phyloP scores from a whole-genome alignment of 2,329 filamentous ascomycete genomes.

The Emmonsia crescens region DNA sequence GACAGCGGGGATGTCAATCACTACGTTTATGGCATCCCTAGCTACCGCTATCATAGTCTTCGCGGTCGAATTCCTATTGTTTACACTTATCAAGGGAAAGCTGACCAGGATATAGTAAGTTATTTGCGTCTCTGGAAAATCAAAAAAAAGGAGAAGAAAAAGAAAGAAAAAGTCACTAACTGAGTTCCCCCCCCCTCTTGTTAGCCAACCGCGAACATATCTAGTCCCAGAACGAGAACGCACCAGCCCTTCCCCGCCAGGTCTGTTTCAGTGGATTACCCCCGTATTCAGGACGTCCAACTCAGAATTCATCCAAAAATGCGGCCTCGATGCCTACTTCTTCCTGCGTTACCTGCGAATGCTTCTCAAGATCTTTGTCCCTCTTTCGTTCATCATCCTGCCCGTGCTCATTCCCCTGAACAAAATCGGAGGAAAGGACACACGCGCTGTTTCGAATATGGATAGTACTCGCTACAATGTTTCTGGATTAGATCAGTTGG shows the following conservation, averaged over 20 bases:
- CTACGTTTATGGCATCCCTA: constrained; percentile 55
- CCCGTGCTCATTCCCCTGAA: constrained; percentile 85
- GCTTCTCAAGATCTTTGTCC: constrained; percentile 83
- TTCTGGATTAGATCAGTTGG: constrained; percentile 66
- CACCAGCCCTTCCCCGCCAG: constrained; percentile 59
- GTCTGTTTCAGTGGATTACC: constrained; percentile 43
- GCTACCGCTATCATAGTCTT: constrained; percentile 54
- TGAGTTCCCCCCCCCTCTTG: constrained; percentile 6
- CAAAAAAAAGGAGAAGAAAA: background rate
- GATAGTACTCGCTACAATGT: constrained; percentile 37
- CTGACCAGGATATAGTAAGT: constrained; percentile 72
- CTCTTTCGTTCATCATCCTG: constrained; percentile 64
- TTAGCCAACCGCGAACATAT: constrained; percentile 70
- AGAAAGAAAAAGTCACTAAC: constrained; percentile 3
- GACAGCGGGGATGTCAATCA: constrained; percentile 27
- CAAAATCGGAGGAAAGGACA: constrained; percentile 56
- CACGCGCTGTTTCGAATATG: constrained; percentile 30
- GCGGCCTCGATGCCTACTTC: constrained; percentile 92
- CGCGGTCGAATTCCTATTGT: constrained; percentile 53
- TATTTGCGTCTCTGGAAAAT: background rate
- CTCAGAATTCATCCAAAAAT: constrained; percentile 88
- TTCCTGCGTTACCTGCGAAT: constrained; percentile 84
- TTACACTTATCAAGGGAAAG: constrained; percentile 66
- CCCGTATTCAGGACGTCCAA: constrained; percentile 56
- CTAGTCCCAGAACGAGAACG: constrained; percentile 77